Percentiles rank a stretch among this genome's conserved stretches.
Conservation (phyloP, 306 rosid species). For the Rubus parviflorus region DNA sequence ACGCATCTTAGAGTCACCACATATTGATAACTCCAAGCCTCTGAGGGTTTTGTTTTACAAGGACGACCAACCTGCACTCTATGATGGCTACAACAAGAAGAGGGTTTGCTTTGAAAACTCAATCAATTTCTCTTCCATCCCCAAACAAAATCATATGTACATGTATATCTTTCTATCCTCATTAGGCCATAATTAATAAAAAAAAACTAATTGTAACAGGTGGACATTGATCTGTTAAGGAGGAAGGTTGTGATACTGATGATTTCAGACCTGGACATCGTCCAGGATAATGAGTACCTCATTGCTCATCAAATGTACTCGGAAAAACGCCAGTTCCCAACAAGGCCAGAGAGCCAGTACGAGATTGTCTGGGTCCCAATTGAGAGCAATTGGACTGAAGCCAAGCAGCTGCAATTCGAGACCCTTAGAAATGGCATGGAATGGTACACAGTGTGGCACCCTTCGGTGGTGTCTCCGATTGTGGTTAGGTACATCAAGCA, state of each 20-base stretch:
- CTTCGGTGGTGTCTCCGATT: constrained; percentile 38
- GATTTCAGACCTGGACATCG: constrained; percentile 45
- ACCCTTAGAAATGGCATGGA: constrained; percentile 34
- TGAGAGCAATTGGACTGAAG: constrained; percentile 28
- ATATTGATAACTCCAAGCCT: constrained; percentile 50
- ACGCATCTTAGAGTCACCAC: constrained; percentile 35
- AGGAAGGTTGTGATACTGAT: constrained; percentile 41
- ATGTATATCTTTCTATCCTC: not conserved
- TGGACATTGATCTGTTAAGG: constrained; percentile 10
- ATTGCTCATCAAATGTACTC: constrained; percentile 39
- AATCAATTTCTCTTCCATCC: not conserved
- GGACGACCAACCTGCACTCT: constrained; percentile 50
- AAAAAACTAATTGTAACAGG: not conserved
- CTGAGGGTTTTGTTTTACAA: constrained; percentile 45
- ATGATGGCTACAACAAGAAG: constrained; percentile 44
- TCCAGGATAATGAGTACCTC: constrained; percentile 20
- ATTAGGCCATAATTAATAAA: not conserved
- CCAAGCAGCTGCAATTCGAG: constrained; percentile 20
- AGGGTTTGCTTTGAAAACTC: constrained; percentile 36
- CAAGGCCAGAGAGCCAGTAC: constrained; percentile 43
- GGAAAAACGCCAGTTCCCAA: constrained; percentile 29
- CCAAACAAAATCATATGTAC: not conserved
- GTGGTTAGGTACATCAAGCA: constrained; percentile 48
- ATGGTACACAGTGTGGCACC: constrained; percentile 50
- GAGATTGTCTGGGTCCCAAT: constrained; percentile 69